Evolutionary conservation across 2,329 filamentous ascomycete genomes (phyloP).

Genomic region (Colletotrichum sp.): DNA sequence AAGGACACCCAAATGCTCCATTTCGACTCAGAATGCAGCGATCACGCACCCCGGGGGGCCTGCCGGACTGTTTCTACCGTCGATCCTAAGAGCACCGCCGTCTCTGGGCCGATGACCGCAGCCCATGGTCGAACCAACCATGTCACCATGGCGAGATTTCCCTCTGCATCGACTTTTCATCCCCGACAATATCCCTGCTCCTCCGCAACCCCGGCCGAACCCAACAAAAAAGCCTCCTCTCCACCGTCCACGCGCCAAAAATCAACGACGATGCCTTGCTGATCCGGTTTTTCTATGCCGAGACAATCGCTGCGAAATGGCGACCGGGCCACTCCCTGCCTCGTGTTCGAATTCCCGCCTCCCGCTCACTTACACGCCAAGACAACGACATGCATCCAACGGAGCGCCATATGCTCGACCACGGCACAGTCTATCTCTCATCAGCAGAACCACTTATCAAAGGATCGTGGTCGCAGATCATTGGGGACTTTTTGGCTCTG

Average conservation of each 20-base stretch:
- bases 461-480: neutral
- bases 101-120: neutral
- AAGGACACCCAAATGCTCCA: neutral
- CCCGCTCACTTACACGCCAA: neutral
- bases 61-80: neutral
- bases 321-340: neutral
- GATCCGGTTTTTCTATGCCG: slow-evolving; percentile 9
- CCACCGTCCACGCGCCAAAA: neutral
- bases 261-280: neutral
- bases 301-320: neutral
- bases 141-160: neutral
- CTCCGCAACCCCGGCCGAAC: neutral
- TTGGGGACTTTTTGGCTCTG: neutral
- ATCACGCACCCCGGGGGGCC: neutral
- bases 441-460: neutral
- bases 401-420: neutral
- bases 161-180: neutral
- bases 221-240: neutral
- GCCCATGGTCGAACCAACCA: neutral
- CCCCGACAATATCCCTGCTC: neutral
- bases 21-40: neutral
- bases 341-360: neutral
- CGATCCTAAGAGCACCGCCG: neutral
- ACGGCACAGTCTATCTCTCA: neutral
- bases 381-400: neutral